These are phyloP conservation scores for Hypomontagnella monticulosa DNA, from an alignment of 495 filamentous ascomycete species.

Conservation along the genomic window DNA sequence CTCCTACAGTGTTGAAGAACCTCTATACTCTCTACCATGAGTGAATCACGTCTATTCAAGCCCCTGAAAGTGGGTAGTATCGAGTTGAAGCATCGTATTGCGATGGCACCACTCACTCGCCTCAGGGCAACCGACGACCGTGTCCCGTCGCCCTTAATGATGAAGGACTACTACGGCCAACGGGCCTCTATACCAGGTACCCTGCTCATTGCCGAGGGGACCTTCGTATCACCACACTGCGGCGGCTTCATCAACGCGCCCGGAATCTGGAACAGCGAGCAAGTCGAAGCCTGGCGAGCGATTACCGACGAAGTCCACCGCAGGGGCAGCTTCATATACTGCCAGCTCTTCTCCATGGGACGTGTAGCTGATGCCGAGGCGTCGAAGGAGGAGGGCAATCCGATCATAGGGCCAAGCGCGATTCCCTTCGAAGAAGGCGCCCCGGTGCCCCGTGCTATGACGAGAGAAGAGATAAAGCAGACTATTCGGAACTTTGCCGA, in stretches of 20 bases:
- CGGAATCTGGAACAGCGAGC: constrained; percentile 59
- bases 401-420: too few relatives aligned
- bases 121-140: constrained; percentile 56
- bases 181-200: constrained; percentile 61
- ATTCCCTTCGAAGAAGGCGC: background rate
- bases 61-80: constrained; percentile 60
- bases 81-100: constrained; percentile 62
- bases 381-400: too few relatives aligned
- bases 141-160: constrained; percentile 18
- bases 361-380: constrained; percentile 32
- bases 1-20: too few relatives aligned
- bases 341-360: constrained; percentile 64
- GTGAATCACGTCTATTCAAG: constrained; percentile 54
- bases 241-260: constrained; percentile 61
- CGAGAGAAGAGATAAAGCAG: constrained; percentile 64
- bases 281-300: constrained; percentile 60
- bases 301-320: constrained; percentile 64
- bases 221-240: constrained; percentile 60
- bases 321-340: constrained; percentile 63
- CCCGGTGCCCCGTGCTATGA: constrained; percentile 46
- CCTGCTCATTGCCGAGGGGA: constrained; percentile 65
- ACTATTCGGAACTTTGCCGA: constrained; percentile 65
- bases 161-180: constrained; percentile 63
- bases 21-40: background rate
- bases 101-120: constrained; percentile 66